These are phyloP conservation scores for Chlorella ohadii DNA, from an alignment of 139 green algal genomes.

Conservation along the genomic window DNA sequence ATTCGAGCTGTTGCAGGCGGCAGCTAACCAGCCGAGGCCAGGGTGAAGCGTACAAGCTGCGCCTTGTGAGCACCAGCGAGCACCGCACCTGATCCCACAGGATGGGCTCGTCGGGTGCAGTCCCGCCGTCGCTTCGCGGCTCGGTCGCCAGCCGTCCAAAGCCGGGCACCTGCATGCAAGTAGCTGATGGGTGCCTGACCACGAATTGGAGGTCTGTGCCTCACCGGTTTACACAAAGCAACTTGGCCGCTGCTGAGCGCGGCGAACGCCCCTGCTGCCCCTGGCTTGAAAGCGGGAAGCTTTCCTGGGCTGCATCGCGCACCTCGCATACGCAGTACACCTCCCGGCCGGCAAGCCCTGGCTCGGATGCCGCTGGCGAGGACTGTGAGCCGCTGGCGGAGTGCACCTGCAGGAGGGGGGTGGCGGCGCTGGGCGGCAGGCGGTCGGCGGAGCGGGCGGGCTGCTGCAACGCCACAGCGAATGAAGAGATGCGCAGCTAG, in stretches of 20 bases:
- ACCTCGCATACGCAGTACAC: background rate
- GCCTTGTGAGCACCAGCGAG: too few relatives aligned
- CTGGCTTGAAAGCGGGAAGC: too few relatives aligned
- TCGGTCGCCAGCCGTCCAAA: constrained; percentile 17
- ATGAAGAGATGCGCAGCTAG: too few relatives aligned
- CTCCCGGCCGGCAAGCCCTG: background rate
- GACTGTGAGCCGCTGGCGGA: background rate
- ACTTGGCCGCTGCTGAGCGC: too few relatives aligned
- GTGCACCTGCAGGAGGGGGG: background rate
- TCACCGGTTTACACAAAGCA: too few relatives aligned
- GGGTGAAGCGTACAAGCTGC: too few relatives aligned
- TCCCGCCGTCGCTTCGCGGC: background rate
- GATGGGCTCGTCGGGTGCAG: background rate
- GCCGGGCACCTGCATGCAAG: background rate
- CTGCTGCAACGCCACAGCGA: background rate
- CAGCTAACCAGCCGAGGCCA: too few relatives aligned
- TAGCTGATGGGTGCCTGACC: background rate
- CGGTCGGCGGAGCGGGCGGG: background rate
- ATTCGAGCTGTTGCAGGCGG: too few relatives aligned
- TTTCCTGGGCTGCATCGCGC: too few relatives aligned
- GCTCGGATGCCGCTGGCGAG: background rate
- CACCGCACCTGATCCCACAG: background rate
- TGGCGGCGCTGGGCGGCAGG: background rate
- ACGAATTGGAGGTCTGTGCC: too few relatives aligned
- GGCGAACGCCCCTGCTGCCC: too few relatives aligned